These are phyloP conservation scores for Medicago lupulina DNA, from an alignment of 306 rosid genomes.

Conservation along the genomic window DNA sequence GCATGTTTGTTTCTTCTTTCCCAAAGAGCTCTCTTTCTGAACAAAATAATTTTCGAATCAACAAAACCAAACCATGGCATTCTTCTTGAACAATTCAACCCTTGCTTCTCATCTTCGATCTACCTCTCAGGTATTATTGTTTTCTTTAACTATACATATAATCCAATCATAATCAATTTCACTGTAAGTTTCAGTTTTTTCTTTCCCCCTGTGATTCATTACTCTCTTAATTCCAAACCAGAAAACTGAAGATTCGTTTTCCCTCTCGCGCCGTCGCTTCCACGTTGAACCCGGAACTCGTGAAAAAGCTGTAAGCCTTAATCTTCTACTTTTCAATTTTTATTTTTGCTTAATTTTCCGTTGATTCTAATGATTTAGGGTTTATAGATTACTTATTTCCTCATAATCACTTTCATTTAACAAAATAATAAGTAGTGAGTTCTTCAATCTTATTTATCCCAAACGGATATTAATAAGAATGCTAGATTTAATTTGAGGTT, in stretches of 20 bases:
- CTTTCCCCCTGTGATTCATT: slow-evolving; percentile 4
- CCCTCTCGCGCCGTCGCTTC: slow-evolving; percentile 68
- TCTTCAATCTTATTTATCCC: slow-evolving; percentile 1
- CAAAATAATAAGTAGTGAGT: not conserved
- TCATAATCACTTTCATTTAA: slow-evolving; percentile 15
- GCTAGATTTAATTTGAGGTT: too few species aligned
- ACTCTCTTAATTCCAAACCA: slow-evolving; percentile 35
- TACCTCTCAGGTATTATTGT: slow-evolving; percentile 54
- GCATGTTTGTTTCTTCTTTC: too few species aligned
- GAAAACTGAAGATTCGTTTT: slow-evolving; percentile 53
- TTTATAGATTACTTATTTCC: not conserved
- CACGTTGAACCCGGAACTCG: slow-evolving; percentile 83
- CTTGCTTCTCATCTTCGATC: slow-evolving; percentile 70
- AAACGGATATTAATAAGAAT: not conserved
- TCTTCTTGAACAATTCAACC: slow-evolving; percentile 62
- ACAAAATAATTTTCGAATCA: slow-evolving; percentile 1
- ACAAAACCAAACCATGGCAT: slow-evolving; percentile 61
- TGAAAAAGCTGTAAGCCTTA: slow-evolving; percentile 76
- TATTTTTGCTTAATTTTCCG: not conserved
- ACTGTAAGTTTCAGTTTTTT: not conserved
- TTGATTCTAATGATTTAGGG: slow-evolving; percentile 4
- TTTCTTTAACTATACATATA: too few species aligned
- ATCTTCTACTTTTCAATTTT: not conserved
- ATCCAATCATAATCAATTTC: not conserved
- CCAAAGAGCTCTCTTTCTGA: too few species aligned